Evolutionary conservation across 1,284 basidiomycete genomes (phyloP).

Genomic region (Heterobasidion irregulare): DNA sequence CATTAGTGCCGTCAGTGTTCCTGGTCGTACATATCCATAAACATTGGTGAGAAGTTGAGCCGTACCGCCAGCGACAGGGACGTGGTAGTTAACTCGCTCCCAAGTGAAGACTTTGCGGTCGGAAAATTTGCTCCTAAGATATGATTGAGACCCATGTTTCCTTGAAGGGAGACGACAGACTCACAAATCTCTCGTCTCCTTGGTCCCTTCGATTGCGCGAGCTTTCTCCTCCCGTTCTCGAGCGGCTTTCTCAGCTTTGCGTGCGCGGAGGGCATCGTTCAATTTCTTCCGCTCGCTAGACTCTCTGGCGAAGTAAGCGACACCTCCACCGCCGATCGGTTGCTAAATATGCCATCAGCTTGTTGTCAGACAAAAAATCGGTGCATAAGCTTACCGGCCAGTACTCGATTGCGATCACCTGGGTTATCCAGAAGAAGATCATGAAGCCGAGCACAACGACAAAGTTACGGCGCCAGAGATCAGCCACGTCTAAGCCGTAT

Average conservation of each 20-base stretch:
- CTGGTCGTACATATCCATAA: constrained; percentile 84
- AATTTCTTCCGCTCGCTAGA: constrained; percentile 56
- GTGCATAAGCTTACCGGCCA: constrained; percentile 41
- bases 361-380: background rate
- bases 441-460: constrained; percentile 54
- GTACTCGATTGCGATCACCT: constrained; percentile 53
- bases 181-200: constrained; percentile 6
- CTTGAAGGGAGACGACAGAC: background rate
- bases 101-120: constrained; percentile 59
- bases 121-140: constrained; percentile 4
- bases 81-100: constrained; percentile 66
- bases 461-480: constrained; percentile 58
- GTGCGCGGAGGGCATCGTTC: constrained; percentile 53
- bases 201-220: constrained; percentile 11
- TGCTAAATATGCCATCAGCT: constrained; percentile 26
- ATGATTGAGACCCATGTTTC: background rate
- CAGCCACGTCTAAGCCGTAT: constrained; percentile 38
- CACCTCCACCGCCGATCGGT: constrained; percentile 35
- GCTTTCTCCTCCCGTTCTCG: constrained; percentile 14
- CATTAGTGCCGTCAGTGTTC: constrained; percentile 75
- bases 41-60: constrained; percentile 76
- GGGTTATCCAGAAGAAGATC: constrained; percentile 57
- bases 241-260: constrained; percentile 32
- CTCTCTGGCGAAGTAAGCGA: constrained; percentile 66
- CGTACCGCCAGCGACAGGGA: constrained; percentile 65